Conservation (phyloP, 1,284 basidiomycete genomes). For the Moniliella sp. region DNA sequence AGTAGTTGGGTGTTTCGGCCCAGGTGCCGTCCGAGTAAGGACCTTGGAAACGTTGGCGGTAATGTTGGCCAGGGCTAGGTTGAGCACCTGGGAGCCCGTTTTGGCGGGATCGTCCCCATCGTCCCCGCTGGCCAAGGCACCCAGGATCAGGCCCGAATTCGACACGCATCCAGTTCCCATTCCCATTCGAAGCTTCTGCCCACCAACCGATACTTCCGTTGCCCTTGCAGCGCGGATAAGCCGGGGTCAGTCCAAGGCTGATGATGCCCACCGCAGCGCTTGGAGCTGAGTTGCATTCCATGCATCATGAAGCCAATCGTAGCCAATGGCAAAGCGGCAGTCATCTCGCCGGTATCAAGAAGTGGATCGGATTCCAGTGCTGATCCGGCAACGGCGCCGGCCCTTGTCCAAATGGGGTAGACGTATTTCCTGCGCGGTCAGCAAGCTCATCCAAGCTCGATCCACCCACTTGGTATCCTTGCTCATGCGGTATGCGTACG, state of each 20-base stretch:
- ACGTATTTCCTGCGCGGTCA: slow-evolving; percentile 26
- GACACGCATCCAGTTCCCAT: slow-evolving; percentile 41
- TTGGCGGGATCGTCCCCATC: slow-evolving; percentile 34
- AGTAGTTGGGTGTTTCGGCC: slow-evolving; percentile 66
- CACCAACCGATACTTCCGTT: slow-evolving; percentile 39
- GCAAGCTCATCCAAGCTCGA: slow-evolving; percentile 58
- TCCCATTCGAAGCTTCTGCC: slow-evolving; percentile 31
- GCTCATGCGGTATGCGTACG: slow-evolving; percentile 65
- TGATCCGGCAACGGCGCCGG: no score
- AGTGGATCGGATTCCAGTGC: slow-evolving; percentile 68
- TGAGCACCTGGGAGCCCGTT: slow-evolving; percentile 39
- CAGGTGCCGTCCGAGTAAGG: slow-evolving; percentile 59
- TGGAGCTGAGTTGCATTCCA: slow-evolving; percentile 56
- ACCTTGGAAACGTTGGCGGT: slow-evolving; percentile 49
- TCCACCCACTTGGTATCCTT: slow-evolving; percentile 75
- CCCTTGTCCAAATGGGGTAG: slow-evolving; percentile 42
- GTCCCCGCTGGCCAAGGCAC: slow-evolving; percentile 53
- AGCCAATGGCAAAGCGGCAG: slow-evolving; percentile 48
- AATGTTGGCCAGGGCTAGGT: slow-evolving; percentile 56
- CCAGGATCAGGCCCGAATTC: slow-evolving; percentile 73
- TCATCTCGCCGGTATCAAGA: slow-evolving; percentile 82
- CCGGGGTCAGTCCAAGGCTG: slow-evolving; percentile 44
- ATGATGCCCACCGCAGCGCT: slow-evolving; percentile 53
- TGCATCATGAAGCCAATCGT: slow-evolving; percentile 74
- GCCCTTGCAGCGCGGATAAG: slow-evolving; percentile 38